Base-by-base conservation (phyloP, 352 stramenopile species). In the Elongisporangium prolatum region DNA sequence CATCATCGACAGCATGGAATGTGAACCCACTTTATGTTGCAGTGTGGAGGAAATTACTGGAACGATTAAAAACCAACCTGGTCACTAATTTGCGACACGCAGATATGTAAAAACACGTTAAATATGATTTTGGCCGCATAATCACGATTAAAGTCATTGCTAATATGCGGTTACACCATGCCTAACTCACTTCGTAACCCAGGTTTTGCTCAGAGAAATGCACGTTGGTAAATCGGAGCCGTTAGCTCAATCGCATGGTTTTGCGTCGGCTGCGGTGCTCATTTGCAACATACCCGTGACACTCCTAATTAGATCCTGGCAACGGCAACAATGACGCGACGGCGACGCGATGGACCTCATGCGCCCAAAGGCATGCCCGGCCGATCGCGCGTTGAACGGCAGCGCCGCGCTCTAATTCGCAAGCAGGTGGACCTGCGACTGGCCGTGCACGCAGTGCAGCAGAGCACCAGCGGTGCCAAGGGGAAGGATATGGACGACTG, bases 341-440 rank as follows among this genome's bases (percentile, higher is more conserved):
- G 34, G 10, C 8, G 34, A 44, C 34, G 34, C 34, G 17, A 44
- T 44, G 34, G 34, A 7, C 34, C 34, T 44, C 34, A 44, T 4
- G 34, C 34, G 34, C 34, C 34, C 53, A 75, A 68, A 50, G 74
- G 76, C 40, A 56, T 72, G 17, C 76, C 69, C 9, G 69, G 68
- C 5, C 72, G 63, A 16, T 56, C 62, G 18, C 63, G 61, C 20
- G 61, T 60, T 24, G 60, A 78, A 52, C 70, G 71, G n/a, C 72
- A 84, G 57, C 75, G 69, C 22, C 63, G 72, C 25, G 61, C 71
- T 28, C 50, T 81, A 18, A 73, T 74, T 0, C 55, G 71, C n/a
- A 93, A 93, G 65, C 67, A 88, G 63, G 69, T 56, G 10, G 37
- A 85, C 50, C 54, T 93, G 48, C 83, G 80, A 5, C 50, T 53